Evolutionary conservation across 306 rosid species (phyloP).

Genomic region (Calophaca sinica): DNA sequence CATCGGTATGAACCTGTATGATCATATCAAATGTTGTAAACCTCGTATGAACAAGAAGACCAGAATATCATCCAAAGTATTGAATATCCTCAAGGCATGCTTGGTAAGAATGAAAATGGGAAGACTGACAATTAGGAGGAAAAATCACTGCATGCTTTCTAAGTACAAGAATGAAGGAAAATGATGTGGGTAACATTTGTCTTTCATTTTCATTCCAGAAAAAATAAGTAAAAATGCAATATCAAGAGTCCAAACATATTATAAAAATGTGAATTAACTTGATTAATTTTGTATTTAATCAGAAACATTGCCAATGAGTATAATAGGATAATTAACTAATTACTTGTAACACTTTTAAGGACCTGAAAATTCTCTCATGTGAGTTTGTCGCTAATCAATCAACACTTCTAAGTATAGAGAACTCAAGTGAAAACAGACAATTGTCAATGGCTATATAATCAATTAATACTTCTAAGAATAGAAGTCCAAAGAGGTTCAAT

Average conservation of each 20-base stretch:
- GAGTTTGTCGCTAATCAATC: neutral
- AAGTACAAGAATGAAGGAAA: constrained; percentile 6
- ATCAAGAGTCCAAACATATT: constrained; percentile 11
- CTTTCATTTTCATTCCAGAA: constrained; percentile 37
- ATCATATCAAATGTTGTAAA: constrained; percentile 36
- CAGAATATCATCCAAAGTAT: constrained; percentile 3
- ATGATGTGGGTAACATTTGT: neutral
- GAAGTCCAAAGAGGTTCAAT: constrained; percentile 5
- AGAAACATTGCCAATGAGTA: neutral
- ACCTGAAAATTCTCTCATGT: neutral
- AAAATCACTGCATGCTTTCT: constrained; percentile 22
- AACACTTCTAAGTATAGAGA: neutral
- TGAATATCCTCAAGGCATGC: constrained; percentile 7
- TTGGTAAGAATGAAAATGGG: neutral
- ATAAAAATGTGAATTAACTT: constrained; percentile 21
- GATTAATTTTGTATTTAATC: constrained; percentile 10
- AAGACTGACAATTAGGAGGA: neutral
- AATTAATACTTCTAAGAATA: constrained; percentile 5
- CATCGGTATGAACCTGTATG: constrained; percentile 73
- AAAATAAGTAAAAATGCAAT: constrained; percentile 24
- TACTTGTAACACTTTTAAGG: neutral
- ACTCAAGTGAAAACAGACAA: constrained; percentile 28
- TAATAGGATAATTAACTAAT: neutral
- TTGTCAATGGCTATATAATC: constrained; percentile 7
- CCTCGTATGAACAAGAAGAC: constrained; percentile 13